Evolutionary conservation across 2,329 filamentous ascomycete genomes (phyloP).

Genomic region (Nigrospora osmanthi): DNA sequence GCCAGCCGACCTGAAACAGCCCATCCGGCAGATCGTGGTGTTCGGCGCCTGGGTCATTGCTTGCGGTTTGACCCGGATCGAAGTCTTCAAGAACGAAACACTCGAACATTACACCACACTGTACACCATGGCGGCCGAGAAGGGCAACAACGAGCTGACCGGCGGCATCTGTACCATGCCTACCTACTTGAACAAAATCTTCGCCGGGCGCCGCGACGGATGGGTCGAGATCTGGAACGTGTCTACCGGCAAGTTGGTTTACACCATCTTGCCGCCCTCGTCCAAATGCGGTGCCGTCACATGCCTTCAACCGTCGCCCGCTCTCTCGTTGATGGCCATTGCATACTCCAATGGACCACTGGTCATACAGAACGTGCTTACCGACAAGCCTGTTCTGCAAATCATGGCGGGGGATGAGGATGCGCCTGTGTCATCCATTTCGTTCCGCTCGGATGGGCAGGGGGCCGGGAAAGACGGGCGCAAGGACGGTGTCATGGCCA

Average conservation of each 20-base stretch:
- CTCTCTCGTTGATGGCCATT: slow-evolving; percentile 78
- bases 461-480: slow-evolving; percentile 84
- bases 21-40: slow-evolving; percentile 68
- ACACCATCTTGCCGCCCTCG: slow-evolving; percentile 74
- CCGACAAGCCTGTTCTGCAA: slow-evolving; percentile 64
- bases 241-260: slow-evolving; percentile 82
- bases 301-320: slow-evolving; percentile 76
- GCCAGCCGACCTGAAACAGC: slow-evolving; percentile 57
- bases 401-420: slow-evolving; percentile 59
- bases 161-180: slow-evolving; percentile 82
- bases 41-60: slow-evolving; percentile 91
- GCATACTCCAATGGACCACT: slow-evolving; percentile 76
- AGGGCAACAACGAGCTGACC: slow-evolving; percentile 61
- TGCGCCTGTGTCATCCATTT: slow-evolving; percentile 68
- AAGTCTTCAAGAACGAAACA: slow-evolving; percentile 81
- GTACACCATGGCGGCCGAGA: slow-evolving; percentile 45
- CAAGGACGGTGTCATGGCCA: slow-evolving; percentile 88
- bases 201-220: slow-evolving; percentile 80
- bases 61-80: slow-evolving; percentile 65
- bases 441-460: slow-evolving; percentile 82
- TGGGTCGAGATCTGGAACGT: slow-evolving; percentile 97
- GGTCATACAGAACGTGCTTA: slow-evolving; percentile 72
- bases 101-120: slow-evolving; percentile 89
- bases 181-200: slow-evolving; percentile 92
- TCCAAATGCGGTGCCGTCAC: slow-evolving; percentile 74